A percentile compares a stretch with the other conserved stretches of the same genome.
phyloP scores from a whole-genome alignment of 306 rosid species.

The Cercis canadensis region DNA sequence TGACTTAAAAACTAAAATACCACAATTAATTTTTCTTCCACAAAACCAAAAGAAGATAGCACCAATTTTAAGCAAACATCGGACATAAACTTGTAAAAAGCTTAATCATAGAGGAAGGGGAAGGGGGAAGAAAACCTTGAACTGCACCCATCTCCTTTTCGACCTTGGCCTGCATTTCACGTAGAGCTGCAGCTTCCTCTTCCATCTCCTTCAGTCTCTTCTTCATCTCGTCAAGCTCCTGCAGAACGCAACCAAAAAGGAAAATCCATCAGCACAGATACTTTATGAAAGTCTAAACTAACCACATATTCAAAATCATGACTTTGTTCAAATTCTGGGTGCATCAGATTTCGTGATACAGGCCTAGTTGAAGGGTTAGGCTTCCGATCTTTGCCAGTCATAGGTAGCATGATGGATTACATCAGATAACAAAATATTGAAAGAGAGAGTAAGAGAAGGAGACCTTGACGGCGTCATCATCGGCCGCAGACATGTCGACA shows the following conservation, averaged over 20 bases:
- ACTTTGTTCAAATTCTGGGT: not conserved
- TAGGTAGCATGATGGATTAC: not conserved
- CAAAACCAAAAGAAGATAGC: not conserved
- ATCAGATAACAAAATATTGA: not conserved
- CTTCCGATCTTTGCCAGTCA: slow-evolving; percentile 1
- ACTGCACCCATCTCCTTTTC: slow-evolving; percentile 95
- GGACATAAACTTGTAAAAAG: not conserved
- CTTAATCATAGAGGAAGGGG: not conserved
- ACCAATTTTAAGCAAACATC: not conserved
- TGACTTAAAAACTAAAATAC: not conserved
- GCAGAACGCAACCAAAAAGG: not conserved
- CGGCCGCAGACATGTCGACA: slow-evolving; percentile 80
- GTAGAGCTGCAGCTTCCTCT: slow-evolving; percentile 96
- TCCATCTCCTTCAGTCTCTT: slow-evolving; percentile 93
- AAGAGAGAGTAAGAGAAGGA: not conserved
- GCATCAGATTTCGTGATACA: not conserved
- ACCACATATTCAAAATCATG: not conserved
- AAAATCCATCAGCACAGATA: not conserved
- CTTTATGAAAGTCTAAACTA: not conserved
- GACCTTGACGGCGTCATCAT: slow-evolving; percentile 84
- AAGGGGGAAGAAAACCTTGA: slow-evolving; percentile 59
- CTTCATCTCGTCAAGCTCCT: slow-evolving; percentile 96
- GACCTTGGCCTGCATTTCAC: slow-evolving; percentile 97
- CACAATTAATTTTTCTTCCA: not conserved
- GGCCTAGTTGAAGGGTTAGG: not conserved